phyloP scores from a whole-genome alignment of 2,329 filamentous ascomycete genomes.

The Phaeosphaeriaceae sp. region DNA sequence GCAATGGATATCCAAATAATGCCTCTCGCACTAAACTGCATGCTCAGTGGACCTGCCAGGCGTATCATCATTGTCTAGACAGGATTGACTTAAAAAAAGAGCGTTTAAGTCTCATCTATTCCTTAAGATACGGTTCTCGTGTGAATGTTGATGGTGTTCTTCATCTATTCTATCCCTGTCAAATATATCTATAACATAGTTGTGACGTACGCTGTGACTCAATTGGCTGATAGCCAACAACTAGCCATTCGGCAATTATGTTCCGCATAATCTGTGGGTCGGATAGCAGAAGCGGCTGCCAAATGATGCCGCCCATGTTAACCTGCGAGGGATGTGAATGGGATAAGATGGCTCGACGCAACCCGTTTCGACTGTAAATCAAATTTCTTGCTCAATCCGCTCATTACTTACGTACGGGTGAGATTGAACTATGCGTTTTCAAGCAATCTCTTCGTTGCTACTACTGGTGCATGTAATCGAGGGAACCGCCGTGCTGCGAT shows the following conservation, averaged over 20 bases:
- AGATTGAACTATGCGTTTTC: background rate
- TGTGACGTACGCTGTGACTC: too few species aligned
- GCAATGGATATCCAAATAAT: too few species aligned
- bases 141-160: background rate
- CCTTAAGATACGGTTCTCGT: background rate
- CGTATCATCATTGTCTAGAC: too few species aligned
- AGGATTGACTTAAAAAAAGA: background rate
- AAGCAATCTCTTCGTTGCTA: background rate
- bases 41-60: too few species aligned
- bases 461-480: background rate
- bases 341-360: background rate
- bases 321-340: background rate
- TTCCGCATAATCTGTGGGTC: background rate
- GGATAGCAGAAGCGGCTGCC: background rate
- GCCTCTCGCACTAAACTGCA: too few species aligned
- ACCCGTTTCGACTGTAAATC: background rate
- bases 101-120: background rate
- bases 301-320: background rate
- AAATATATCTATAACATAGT: too few species aligned
- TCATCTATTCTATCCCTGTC: background rate
- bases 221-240: too few species aligned
- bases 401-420: too few species aligned
- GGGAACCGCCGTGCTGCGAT: conserved; percentile 23
- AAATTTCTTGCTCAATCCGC: background rate
- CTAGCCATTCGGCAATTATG: background rate